phyloP scores from a whole-genome alignment of 495 filamentous ascomycete species.

The Penicillium soppii region DNA sequence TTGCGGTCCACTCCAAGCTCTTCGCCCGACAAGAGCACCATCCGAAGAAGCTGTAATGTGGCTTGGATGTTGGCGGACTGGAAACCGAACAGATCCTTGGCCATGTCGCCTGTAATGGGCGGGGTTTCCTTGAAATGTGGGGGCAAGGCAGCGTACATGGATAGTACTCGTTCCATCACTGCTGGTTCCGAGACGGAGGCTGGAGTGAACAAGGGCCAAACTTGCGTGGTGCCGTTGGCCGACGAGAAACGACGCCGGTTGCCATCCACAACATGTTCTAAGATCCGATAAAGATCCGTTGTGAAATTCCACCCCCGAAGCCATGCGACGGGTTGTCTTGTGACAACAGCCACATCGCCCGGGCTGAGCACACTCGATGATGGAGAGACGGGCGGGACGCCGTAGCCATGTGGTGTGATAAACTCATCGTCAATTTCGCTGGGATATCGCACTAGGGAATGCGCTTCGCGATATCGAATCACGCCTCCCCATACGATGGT shows the following conservation, averaged over 20 bases:
- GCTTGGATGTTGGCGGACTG: constrained; percentile 55
- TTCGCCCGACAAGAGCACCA: constrained; percentile 45
- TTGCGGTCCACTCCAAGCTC: constrained; percentile 42
- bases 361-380: constrained; percentile 4
- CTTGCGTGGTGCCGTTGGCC: constrained; percentile 27
- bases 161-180: constrained; percentile 39
- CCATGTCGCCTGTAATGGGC: constrained; percentile 29
- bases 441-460: constrained; percentile 44
- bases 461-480: constrained; percentile 43
- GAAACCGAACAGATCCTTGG: constrained; percentile 43
- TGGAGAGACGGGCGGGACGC: constrained; percentile 17
- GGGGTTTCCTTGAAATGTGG: constrained; percentile 36
- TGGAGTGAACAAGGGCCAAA: constrained; percentile 27
- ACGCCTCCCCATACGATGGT: constrained; percentile 48
- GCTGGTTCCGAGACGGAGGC: constrained; percentile 26
- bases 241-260: constrained; percentile 27
- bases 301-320: constrained; percentile 53
- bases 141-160: constrained; percentile 40
- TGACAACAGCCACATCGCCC: constrained; percentile 9
- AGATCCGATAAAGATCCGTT: constrained; percentile 49
- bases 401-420: constrained; percentile 29
- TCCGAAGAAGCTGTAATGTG: constrained; percentile 49
- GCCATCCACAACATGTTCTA: constrained; percentile 46
- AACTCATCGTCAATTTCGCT: constrained; percentile 45
- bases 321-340: constrained; percentile 35